Percentiles rank a stretch among this genome's conserved stretches.
Evolutionary conservation across 148 eudicot genomes (phyloP).

Genomic region (Fagopyrum esculentum): DNA sequence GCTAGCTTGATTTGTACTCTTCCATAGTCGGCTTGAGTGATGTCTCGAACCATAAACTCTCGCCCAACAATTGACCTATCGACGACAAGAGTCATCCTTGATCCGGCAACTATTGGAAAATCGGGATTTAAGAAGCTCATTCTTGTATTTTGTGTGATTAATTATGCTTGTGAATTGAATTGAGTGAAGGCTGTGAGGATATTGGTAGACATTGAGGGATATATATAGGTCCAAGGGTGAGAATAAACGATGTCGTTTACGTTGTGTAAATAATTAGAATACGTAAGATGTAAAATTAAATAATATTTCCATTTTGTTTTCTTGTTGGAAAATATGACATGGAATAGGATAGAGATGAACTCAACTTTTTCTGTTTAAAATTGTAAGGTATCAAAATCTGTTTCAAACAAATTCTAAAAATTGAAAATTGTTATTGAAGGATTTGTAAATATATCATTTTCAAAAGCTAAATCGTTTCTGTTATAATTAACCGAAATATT

Average conservation of each 20-base stretch:
- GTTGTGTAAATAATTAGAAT: neutral
- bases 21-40: slow-evolving; percentile 91
- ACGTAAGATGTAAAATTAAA: neutral
- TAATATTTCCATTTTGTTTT: neutral
- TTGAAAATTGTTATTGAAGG: too few species aligned
- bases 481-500: too few species aligned
- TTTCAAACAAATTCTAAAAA: too few species aligned
- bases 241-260: neutral
- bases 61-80: slow-evolving; percentile 74
- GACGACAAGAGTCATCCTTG: slow-evolving; percentile 48
- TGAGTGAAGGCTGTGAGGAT: neutral
- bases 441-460: too few species aligned
- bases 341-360: neutral
- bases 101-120: neutral
- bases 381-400: too few species aligned
- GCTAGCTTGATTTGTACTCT: slow-evolving; percentile 80
- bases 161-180: neutral
- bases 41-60: slow-evolving; percentile 92
- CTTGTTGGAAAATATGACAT: neutral
- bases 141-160: neutral
- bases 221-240: neutral
- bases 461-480: too few species aligned
- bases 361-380: neutral
- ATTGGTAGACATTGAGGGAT: neutral
- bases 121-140: neutral